Conservation (phyloP, 1,139 yeast genomes). For the Candida frijolesensis region DNA sequence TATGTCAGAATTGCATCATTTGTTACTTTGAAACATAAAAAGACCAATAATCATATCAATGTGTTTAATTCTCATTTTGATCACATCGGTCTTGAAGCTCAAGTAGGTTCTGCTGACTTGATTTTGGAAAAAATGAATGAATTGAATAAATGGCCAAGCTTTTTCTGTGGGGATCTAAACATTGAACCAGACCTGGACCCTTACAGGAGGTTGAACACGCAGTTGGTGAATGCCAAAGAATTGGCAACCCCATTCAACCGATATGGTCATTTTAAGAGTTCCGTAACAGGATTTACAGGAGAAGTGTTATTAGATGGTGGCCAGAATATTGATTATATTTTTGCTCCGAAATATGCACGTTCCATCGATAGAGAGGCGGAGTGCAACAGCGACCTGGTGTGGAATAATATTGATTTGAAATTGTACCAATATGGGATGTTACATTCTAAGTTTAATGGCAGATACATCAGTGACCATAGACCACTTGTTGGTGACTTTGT, state of each 20-base stretch:
- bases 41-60: conserved; percentile 33
- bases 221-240: conserved; percentile 32
- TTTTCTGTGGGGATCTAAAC: conserved; percentile 55
- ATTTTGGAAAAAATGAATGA: conserved; percentile 41
- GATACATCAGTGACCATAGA: conserved; percentile 55
- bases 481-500: conserved; percentile 52
- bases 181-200: conserved; percentile 55
- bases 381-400: conserved; percentile 18
- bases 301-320: conserved; percentile 31
- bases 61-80: conserved; percentile 63
- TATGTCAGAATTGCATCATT: conserved; percentile 48
- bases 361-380: conserved; percentile 21
- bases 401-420: conserved; percentile 20
- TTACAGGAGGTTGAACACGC: conserved; percentile 36
- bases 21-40: conserved; percentile 38
- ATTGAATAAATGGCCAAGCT: conserved; percentile 40
- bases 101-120: conserved; percentile 49
- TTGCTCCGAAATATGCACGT: conserved; percentile 38
- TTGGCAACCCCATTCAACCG: conserved; percentile 27
- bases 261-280: conserved; percentile 47
- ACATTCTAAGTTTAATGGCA: conserved; percentile 46
- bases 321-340: conserved; percentile 53
- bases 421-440: conserved; percentile 44
- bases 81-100: conserved; percentile 50
- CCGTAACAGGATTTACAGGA: conserved; percentile 55